Evolutionary conservation across 768 basidiomycete species (phyloP).

Genomic region (Suillus fuscotomentosus): DNA sequence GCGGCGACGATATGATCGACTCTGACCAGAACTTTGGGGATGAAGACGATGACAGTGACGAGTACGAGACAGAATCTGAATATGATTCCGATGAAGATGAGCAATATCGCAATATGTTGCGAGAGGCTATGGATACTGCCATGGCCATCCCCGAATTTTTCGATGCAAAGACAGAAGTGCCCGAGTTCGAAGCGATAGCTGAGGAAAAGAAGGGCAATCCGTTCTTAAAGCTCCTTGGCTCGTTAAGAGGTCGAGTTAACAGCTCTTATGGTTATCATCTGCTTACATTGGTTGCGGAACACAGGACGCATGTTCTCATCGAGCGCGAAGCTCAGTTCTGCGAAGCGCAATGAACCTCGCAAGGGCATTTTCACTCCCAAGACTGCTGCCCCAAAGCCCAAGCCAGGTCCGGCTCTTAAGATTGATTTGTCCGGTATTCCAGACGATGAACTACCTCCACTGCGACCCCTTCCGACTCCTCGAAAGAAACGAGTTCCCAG

Average conservation of each 20-base stretch:
- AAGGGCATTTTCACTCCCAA: slow-evolving; percentile 22
- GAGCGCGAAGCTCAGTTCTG: slow-evolving; percentile 43
- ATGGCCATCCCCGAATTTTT: slow-evolving; percentile 57
- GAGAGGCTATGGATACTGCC: slow-evolving; percentile 73
- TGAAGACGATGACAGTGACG: slow-evolving; percentile 35
- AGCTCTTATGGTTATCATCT: not conserved
- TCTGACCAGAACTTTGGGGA: slow-evolving; percentile 32
- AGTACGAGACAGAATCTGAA: slow-evolving; percentile 38
- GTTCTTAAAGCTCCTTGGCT: slow-evolving; percentile 73
- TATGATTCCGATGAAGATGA: slow-evolving; percentile 74
- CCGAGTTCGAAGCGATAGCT: slow-evolving; percentile 41
- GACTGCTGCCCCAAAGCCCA: slow-evolving; percentile 9
- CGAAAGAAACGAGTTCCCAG: slow-evolving; percentile 10
- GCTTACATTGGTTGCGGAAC: slow-evolving; percentile 4
- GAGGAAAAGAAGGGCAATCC: slow-evolving; percentile 69
- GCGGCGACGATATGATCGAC: slow-evolving; percentile 33
- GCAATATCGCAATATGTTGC: slow-evolving; percentile 54
- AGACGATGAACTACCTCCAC: slow-evolving; percentile 10
- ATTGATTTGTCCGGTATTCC: slow-evolving; percentile 11
- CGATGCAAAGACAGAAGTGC: slow-evolving; percentile 44
- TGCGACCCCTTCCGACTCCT: slow-evolving; percentile 8
- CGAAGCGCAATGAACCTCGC: slow-evolving; percentile 32
- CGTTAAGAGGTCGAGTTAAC: slow-evolving; percentile 57
- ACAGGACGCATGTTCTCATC: slow-evolving; percentile 65
- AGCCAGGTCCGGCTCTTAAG: slow-evolving; percentile 5